Base-by-base conservation (phyloP, 1,284 basidiomycete species). In the Ustilago hordei region DNA sequence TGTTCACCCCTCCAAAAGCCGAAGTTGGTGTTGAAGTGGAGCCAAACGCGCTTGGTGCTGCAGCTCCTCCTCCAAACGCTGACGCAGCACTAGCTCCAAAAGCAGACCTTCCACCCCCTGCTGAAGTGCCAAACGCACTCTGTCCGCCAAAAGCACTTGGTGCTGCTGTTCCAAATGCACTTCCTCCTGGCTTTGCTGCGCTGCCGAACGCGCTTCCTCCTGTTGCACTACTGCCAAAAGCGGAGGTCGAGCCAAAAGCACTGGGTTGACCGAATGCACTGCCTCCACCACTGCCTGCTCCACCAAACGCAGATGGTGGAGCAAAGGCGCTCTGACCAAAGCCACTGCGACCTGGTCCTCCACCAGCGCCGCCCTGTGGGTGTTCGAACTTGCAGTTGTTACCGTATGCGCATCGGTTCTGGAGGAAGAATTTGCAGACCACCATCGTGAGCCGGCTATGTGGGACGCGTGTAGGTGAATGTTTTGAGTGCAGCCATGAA, bases 331-430 rank as follows among this genome's bases (percentile, higher is more conserved):
- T 68, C 56, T 76, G 74, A 0, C 74, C 74, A 39, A 76, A 76
- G 0, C 74, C 74, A 48, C 60, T 56, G 7, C 66, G n/a, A 1
- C 55, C 55, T 17, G 55, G 19, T n/a, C 55, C 60, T n/a, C 60
- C 41, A 5, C 35, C 52, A 43, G 61, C 61, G n/a, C 74, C 74
- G 31, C 55, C 58, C 47, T 74, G 71, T 4, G 71, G 71, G 48
- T 78, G 75, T 43, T 78, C 76, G 38, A 78, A 78, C 58, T 78
- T 78, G 72, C 76, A 78, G 41, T 78, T 78, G 72, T 78, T 72
- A 45, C 76, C 76, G 64, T 75, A 78, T 2, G 76, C 76, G 59
- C 76, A 78, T 52, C 76, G 17, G 56, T 71, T 68, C 58, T 78
- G 76, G 4, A 71, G 65, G 60, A 78, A 78, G 69, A 75, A 78